Conservation (phyloP, 495 filamentous ascomycete species). For the Talaromyces ruber region DNA sequence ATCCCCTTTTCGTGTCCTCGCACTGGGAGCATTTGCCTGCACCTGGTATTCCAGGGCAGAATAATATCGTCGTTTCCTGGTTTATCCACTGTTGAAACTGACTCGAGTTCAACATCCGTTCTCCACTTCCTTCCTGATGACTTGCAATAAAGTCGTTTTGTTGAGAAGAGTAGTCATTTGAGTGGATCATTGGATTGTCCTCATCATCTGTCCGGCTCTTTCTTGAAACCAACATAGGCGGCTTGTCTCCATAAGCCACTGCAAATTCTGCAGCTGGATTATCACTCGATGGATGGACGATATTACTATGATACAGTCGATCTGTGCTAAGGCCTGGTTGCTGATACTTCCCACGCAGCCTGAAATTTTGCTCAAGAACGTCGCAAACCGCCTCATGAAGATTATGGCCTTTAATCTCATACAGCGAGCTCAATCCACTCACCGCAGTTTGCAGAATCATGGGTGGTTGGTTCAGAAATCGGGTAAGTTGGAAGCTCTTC, state of each 20-base stretch:
- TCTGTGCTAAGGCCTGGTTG: background rate
- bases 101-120: slow-evolving; percentile 31
- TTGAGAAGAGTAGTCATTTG: slow-evolving; percentile 11
- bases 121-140: slow-evolving; percentile 28
- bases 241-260: background rate
- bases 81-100: slow-evolving; percentile 26
- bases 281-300: background rate
- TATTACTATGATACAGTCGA: background rate
- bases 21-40: slow-evolving; percentile 13
- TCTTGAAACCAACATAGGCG: background rate
- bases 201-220: slow-evolving; percentile 1
- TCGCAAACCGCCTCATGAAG: background rate
- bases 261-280: background rate
- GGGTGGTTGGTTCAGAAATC: slow-evolving; percentile 21
- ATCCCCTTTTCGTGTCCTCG: background rate
- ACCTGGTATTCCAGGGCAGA: slow-evolving; percentile 32
- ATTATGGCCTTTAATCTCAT: background rate
- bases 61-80: slow-evolving; percentile 19
- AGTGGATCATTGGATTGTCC: slow-evolving; percentile 12
- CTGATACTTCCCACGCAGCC: background rate
- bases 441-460: slow-evolving; percentile 8
- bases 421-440: slow-evolving; percentile 4
- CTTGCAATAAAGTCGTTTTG: slow-evolving; percentile 11
- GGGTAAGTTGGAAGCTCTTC: slow-evolving; percentile 7
- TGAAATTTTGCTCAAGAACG: background rate